Percentiles rank a stretch among this genome's conserved stretches.
These are phyloP conservation scores for Nitzschia sp. DNA, from an alignment of 108 stramenopile genomes.

Conservation along the genomic window DNA sequence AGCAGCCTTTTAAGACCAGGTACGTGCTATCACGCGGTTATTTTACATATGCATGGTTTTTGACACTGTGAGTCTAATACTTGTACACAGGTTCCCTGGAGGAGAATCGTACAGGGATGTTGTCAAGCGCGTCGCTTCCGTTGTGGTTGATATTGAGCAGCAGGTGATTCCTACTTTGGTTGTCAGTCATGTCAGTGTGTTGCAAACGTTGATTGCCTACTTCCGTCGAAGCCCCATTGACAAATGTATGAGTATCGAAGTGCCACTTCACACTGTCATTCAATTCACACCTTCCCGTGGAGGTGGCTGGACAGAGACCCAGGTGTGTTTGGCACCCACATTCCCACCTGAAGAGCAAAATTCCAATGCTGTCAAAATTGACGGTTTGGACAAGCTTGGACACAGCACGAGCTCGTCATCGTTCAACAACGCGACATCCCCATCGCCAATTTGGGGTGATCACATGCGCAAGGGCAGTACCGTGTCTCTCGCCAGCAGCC, in stretches of 20 bases:
- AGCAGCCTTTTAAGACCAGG: slow-evolving; percentile 80
- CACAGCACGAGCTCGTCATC: not conserved
- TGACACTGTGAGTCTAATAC: not conserved
- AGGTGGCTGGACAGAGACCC: slow-evolving; percentile 79
- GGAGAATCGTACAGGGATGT: slow-evolving; percentile 89
- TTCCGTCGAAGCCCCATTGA: slow-evolving; percentile 78
- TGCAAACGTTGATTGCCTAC: slow-evolving; percentile 87
- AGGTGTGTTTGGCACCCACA: slow-evolving; percentile 36
- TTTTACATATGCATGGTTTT: not conserved
- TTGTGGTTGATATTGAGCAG: slow-evolving; percentile 88
- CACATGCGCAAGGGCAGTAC: slow-evolving; percentile 32
- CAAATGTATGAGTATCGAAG: slow-evolving; percentile 73
- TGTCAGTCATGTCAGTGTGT: slow-evolving; percentile 86
- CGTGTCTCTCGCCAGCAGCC: slow-evolving; percentile 18
- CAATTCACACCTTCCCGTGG: slow-evolving; percentile 85
- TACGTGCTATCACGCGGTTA: slow-evolving; percentile 11
- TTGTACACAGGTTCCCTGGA: slow-evolving; percentile 71
- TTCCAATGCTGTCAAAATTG: slow-evolving; percentile 10
- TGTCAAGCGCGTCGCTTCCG: slow-evolving; percentile 70
- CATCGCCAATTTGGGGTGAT: slow-evolving; percentile 53
- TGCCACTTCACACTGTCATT: slow-evolving; percentile 85
- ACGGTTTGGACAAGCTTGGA: slow-evolving; percentile 18
- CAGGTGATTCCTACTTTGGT: slow-evolving; percentile 82
- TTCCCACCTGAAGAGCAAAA: not conserved
- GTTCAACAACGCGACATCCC: not conserved